Percentiles rank a stretch among this genome's conserved stretches.
phyloP scores from a whole-genome alignment of 2,329 filamentous ascomycete species.

The Diaporthe caulivora region DNA sequence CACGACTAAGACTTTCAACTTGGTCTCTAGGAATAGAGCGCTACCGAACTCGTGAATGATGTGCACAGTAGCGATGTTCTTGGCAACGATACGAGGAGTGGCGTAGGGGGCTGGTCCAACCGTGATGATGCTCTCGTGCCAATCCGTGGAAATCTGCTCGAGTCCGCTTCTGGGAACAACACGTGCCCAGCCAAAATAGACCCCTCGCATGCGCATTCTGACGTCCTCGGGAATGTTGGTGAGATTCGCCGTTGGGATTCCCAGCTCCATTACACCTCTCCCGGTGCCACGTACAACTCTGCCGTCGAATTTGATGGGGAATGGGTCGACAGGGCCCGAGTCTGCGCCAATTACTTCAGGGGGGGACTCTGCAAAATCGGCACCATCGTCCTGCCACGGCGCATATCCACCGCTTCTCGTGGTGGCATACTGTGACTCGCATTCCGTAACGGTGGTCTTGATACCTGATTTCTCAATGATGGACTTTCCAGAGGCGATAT shows the following conservation, averaged over 20 bases:
- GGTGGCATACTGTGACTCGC: slow-evolving; percentile 53
- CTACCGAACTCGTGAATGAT: slow-evolving; percentile 65
- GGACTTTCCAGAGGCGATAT: slow-evolving; percentile 49
- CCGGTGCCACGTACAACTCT: slow-evolving; percentile 61
- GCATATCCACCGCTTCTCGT: slow-evolving; percentile 50
- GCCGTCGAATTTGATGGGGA: slow-evolving; percentile 65
- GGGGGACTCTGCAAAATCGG: slow-evolving; percentile 46
- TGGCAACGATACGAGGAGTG: slow-evolving; percentile 59
- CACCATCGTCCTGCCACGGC: slow-evolving; percentile 45
- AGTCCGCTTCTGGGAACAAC: slow-evolving; percentile 52
- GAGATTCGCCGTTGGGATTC: slow-evolving; percentile 68
- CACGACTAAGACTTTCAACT: slow-evolving; percentile 69
- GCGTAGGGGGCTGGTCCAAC: slow-evolving; percentile 64
- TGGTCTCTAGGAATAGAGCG: slow-evolving; percentile 54
- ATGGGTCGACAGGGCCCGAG: slow-evolving; percentile 64
- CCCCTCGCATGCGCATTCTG: slow-evolving; percentile 66
- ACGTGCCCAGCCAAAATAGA: slow-evolving; percentile 75
- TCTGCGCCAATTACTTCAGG: slow-evolving; percentile 59
- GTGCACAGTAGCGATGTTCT: slow-evolving; percentile 65
- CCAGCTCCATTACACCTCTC: slow-evolving; percentile 53
- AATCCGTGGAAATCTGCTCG: slow-evolving; percentile 56
- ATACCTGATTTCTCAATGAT: slow-evolving; percentile 52
- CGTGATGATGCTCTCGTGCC: slow-evolving; percentile 71
- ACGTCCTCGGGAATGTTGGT: slow-evolving; percentile 64
- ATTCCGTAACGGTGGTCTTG: slow-evolving; percentile 47